Percentiles rank a stretch among this genome's conserved stretches.
These are phyloP conservation scores for Reutealis trisperma DNA, from an alignment of 345 rosid species.

Conservation along the genomic window DNA sequence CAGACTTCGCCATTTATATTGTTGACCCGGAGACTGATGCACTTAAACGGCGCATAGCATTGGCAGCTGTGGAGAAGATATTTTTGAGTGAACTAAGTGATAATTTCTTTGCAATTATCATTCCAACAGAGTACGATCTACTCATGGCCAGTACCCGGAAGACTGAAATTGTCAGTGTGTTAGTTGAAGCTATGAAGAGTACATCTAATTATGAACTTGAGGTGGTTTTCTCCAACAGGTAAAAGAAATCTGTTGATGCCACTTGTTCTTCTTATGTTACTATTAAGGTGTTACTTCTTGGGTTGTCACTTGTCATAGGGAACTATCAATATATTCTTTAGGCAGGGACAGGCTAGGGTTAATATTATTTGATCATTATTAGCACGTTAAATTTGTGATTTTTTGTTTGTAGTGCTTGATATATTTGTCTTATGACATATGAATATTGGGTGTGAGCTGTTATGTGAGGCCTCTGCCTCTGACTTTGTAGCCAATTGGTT, in stretches of 20 bases:
- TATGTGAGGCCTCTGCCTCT: neutral
- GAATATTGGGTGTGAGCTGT: neutral
- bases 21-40: constrained; percentile 76
- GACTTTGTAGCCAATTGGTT: neutral
- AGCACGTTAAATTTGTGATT: neutral
- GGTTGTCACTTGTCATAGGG: neutral
- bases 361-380: neutral
- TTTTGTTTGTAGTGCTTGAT: neutral
- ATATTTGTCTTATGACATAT: neutral
- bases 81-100: constrained; percentile 81
- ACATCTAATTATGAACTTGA: constrained; percentile 84
- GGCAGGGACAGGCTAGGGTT: neutral
- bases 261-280: neutral
- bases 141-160: constrained; percentile 93
- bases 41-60: constrained; percentile 74
- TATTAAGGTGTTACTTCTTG: neutral
- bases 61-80: constrained; percentile 80
- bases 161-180: constrained; percentile 78
- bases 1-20: constrained; percentile 49
- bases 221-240: constrained; percentile 81
- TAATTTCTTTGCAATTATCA: constrained; percentile 79
- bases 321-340: neutral
- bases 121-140: constrained; percentile 92
- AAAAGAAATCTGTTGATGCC: constrained; percentile 10
- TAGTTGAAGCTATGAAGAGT: constrained; percentile 78